Evolutionary conservation across 805 yeast genomes (phyloP).

Genomic region (Komagataella kurtzmanii): DNA sequence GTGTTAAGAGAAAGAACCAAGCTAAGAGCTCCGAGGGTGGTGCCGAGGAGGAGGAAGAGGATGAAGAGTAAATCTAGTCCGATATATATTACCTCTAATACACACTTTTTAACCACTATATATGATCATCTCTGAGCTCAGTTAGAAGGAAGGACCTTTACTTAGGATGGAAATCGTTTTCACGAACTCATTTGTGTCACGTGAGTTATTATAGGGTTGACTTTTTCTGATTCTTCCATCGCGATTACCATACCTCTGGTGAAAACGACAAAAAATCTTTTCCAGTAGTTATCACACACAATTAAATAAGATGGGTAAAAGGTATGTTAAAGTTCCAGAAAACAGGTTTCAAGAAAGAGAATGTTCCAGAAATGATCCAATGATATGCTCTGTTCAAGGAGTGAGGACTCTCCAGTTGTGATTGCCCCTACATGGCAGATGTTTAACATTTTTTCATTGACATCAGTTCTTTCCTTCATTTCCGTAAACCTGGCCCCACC

Average conservation of each 20-base stretch:
- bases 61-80: conserved; percentile 30
- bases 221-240: neutral
- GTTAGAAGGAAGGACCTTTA: too few relatives aligned
- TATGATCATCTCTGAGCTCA: neutral
- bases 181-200: neutral
- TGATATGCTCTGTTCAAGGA: neutral
- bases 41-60: conserved; percentile 61
- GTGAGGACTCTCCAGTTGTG: neutral
- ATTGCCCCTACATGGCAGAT: too few relatives aligned
- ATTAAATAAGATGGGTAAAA: conserved; percentile 33
- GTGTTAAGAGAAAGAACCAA: conserved; percentile 94
- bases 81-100: neutral
- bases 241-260: neutral
- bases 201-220: neutral
- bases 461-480: neutral
- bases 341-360: neutral
- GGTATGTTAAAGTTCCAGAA: conserved; percentile 18
- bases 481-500: neutral
- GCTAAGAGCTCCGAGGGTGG: conserved; percentile 51
- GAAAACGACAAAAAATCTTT: neutral
- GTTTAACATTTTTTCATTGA: neutral
- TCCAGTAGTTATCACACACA: conserved; percentile 4
- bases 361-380: neutral
- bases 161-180: too few relatives aligned
- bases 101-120: neutral